These are phyloP conservation scores for Solanum virginianum DNA, from an alignment of 257 asterid genomes.

Conservation along the genomic window DNA sequence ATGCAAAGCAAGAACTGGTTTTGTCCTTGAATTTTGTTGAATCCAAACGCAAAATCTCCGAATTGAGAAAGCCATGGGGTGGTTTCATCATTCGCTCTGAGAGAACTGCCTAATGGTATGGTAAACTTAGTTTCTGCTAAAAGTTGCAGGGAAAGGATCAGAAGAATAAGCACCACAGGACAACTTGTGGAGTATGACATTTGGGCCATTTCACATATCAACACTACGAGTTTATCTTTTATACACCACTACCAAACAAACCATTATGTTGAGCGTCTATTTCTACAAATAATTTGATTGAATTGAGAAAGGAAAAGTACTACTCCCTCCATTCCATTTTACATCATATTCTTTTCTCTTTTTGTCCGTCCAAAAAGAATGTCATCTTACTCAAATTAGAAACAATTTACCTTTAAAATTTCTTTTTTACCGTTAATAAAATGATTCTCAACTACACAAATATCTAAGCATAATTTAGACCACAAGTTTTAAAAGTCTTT, in stretches of 20 bases:
- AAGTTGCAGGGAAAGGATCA: background rate
- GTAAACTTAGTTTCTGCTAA: conserved; percentile 15
- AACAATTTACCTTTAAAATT: no score
- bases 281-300: no score
- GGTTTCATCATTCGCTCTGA: conserved; percentile 19
- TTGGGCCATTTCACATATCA: conserved; percentile 1
- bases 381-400: no score
- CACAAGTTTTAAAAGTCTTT: no score
- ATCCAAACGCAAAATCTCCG: conserved; percentile 49
- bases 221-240: background rate
- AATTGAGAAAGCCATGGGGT: conserved; percentile 40
- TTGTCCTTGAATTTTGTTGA: conserved; percentile 17
- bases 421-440: no score
- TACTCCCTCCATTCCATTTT: no score
- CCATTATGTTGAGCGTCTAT: no score
- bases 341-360: no score
- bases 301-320: no score
- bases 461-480: no score
- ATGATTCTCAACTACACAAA: no score
- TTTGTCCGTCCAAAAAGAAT: no score
- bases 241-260: background rate
- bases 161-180: background rate
- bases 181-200: background rate
- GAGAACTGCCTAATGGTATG: conserved; percentile 13
- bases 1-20: conserved; percentile 26